A percentile compares a stretch with the other conserved stretches of the same genome.
Conservation (phyloP, 768 basidiomycete species). For the Saitozyma sp. region DNA sequence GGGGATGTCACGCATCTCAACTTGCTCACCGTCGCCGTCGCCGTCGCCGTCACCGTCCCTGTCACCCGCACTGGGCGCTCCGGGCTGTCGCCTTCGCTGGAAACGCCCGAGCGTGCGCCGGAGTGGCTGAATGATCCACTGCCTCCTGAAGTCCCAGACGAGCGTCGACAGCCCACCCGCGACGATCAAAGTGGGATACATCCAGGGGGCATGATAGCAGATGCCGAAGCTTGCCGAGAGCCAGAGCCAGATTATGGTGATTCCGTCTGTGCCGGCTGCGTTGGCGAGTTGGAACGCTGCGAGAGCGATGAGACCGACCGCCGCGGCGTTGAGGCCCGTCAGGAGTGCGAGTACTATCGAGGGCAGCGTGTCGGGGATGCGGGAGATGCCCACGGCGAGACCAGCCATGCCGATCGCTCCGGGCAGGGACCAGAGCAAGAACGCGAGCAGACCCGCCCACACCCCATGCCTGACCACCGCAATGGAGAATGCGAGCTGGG, state of each 20-base stretch:
- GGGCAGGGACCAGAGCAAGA: slow-evolving; percentile 59
- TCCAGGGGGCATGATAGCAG: slow-evolving; percentile 61
- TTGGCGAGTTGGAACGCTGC: slow-evolving; percentile 59
- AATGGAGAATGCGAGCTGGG: slow-evolving; percentile 59
- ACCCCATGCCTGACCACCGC: slow-evolving; percentile 56
- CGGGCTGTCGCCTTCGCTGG: neutral
- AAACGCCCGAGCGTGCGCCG: neutral
- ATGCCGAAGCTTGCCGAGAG: slow-evolving; percentile 58
- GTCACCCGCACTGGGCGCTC: too few species aligned
- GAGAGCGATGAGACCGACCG: slow-evolving; percentile 61
- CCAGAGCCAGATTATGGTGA: slow-evolving; percentile 56
- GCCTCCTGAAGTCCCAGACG: slow-evolving; percentile 53
- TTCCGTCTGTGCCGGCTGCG: slow-evolving; percentile 57
- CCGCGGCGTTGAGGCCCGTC: slow-evolving; percentile 61
- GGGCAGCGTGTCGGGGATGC: slow-evolving; percentile 57
- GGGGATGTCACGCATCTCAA: neutral
- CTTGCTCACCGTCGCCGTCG: neutral
- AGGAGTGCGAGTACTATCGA: slow-evolving; percentile 59
- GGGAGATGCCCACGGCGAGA: slow-evolving; percentile 56
- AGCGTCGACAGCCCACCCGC: slow-evolving; percentile 55
- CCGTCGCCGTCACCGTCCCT: neutral
- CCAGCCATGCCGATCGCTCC: slow-evolving; percentile 59
- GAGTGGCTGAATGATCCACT: slow-evolving; percentile 8
- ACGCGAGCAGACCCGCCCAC: slow-evolving; percentile 56
- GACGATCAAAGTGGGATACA: slow-evolving; percentile 58